These are phyloP conservation scores for Neltuma alba DNA, from an alignment of 306 rosid genomes.

Conservation along the genomic window DNA sequence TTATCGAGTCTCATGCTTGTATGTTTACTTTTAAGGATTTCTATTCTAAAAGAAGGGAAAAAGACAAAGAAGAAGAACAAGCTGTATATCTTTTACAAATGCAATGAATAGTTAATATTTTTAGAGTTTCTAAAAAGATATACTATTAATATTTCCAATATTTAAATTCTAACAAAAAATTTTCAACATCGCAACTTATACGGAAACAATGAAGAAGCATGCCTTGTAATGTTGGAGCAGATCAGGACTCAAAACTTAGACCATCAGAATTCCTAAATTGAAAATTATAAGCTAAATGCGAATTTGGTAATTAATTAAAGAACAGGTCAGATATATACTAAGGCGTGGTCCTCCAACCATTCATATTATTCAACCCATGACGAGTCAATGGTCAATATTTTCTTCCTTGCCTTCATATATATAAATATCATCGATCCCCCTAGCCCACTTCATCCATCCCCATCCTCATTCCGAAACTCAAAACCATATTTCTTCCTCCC, in stretches of 20 bases:
- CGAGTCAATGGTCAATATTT: not conserved
- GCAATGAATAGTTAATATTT: no score
- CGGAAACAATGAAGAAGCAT: not conserved
- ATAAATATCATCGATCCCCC: not conserved
- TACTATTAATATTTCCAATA: no score
- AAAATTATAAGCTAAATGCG: not conserved
- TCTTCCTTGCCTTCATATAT: not conserved
- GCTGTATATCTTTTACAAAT: no score
- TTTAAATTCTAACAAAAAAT: no score
- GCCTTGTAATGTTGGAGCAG: not conserved
- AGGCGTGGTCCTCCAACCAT: not conserved
- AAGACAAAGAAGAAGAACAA: no score
- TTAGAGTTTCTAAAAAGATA: no score
- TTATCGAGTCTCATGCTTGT: no score
- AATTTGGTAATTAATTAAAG: not conserved
- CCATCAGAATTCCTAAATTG: not conserved
- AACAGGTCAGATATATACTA: not conserved
- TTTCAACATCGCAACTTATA: not conserved
- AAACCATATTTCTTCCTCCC: not conserved
- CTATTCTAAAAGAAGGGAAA: no score
- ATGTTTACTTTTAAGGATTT: no score
- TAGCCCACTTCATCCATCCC: not conserved
- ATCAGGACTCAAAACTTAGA: not conserved
- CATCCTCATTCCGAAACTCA: not conserved
- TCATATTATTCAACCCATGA: not conserved